Percentiles rank a stretch among this genome's conserved stretches.
phyloP scores from a whole-genome alignment of 768 basidiomycete genomes.

The Amanita pallidorosea region DNA sequence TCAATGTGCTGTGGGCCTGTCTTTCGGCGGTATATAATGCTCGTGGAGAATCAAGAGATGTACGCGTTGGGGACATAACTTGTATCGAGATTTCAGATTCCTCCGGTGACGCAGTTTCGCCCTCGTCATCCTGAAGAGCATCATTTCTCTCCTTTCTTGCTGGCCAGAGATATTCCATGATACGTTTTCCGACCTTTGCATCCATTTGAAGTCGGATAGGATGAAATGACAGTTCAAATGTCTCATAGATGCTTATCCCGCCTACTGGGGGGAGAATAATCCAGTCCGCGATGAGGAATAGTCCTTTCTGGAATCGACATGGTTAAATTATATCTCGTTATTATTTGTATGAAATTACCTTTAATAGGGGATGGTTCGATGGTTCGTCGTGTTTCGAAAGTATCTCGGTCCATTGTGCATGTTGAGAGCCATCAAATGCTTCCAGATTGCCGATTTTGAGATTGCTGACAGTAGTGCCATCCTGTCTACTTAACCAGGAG shows the following conservation, averaged over 20 bases:
- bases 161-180: constrained; percentile 88
- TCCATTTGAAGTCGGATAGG: constrained; percentile 85
- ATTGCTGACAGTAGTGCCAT: constrained; percentile 76
- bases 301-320: constrained; percentile 35
- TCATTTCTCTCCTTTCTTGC: constrained; percentile 35
- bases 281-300: constrained; percentile 77
- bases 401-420: constrained; percentile 83
- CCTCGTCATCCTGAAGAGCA: constrained; percentile 12
- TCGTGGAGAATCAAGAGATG: constrained; percentile 44
- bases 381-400: constrained; percentile 69
- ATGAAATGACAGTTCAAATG: constrained; percentile 72
- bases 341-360: constrained; percentile 30
- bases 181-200: constrained; percentile 63
- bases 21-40: constrained; percentile 15
- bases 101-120: constrained; percentile 4
- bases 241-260: constrained; percentile 83
- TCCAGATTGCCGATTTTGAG: constrained; percentile 67
- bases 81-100: constrained; percentile 8
- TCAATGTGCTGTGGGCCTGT: constrained; percentile 10
- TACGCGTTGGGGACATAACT: constrained; percentile 15
- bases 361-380: constrained; percentile 57
- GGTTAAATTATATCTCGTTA: neutral
- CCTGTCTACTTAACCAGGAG: constrained; percentile 77
- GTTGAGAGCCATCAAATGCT: constrained; percentile 77
- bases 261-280: constrained; percentile 82